Conservation (phyloP, 768 basidiomycete species). For the Podaxis pistillaris region DNA sequence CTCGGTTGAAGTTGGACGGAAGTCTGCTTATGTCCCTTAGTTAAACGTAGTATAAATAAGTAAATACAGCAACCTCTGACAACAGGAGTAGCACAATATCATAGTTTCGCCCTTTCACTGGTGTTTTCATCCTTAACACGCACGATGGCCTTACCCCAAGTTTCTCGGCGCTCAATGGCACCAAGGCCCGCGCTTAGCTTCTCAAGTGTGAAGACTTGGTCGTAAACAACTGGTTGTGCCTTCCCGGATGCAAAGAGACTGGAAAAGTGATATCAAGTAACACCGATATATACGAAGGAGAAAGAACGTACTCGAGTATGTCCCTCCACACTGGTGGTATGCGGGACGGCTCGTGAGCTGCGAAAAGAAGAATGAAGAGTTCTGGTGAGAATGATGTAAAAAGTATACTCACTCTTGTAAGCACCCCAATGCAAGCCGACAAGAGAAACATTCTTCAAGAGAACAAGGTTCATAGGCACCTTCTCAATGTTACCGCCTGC, state of each 20-base stretch:
- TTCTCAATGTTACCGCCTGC: conserved; percentile 84
- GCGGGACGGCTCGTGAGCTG: conserved; percentile 65
- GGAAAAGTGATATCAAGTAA: conserved; percentile 1
- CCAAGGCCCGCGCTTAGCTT: conserved; percentile 61
- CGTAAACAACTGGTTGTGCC: conserved; percentile 69
- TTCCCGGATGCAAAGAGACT: conserved; percentile 70
- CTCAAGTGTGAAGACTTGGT: conserved; percentile 68
- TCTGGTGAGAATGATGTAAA: neutral
- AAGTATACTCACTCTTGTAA: conserved; percentile 54
- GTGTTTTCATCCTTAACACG: conserved; percentile 52
- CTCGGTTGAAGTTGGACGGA: too few relatives aligned
- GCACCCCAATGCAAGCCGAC: conserved; percentile 89
- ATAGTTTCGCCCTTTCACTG: conserved; percentile 42
- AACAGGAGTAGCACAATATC: conserved; percentile 2
- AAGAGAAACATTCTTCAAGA: conserved; percentile 84
- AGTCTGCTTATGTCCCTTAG: neutral
- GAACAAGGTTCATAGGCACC: conserved; percentile 78
- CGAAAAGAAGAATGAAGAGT: conserved; percentile 4
- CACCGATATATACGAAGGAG: neutral
- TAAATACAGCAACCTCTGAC: neutral
- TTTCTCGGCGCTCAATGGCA: conserved; percentile 79
- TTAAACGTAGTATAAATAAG: neutral
- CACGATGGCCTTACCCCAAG: conserved; percentile 90
- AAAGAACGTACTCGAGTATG: conserved; percentile 53
- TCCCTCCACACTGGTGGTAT: conserved; percentile 71